These are phyloP conservation scores for Dactylis glomerata DNA, from an alignment of 176 grass and related monocot species.

Conservation along the genomic window DNA sequence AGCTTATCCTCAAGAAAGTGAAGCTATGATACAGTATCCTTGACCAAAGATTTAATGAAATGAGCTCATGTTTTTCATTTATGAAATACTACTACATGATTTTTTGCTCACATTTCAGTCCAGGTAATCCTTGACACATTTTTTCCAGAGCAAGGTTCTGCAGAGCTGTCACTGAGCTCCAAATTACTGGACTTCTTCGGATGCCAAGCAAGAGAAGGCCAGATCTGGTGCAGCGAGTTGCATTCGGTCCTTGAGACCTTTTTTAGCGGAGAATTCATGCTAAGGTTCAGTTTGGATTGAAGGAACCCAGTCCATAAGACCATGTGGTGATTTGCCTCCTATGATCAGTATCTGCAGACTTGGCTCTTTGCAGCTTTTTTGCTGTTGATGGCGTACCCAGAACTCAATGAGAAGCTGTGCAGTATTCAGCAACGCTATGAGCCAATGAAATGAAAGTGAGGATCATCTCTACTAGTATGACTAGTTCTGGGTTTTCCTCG, in stretches of 20 bases:
- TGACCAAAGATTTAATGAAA: background rate
- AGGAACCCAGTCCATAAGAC: background rate
- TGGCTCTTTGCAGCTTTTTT: background rate
- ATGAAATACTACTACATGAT: background rate
- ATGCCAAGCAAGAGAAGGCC: conserved; percentile 93
- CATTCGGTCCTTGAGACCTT: conserved; percentile 59
- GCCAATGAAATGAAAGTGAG: too few relatives aligned
- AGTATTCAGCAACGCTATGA: background rate
- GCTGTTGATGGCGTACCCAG: background rate
- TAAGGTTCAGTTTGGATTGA: background rate
- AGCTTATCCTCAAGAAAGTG: conserved; percentile 29
- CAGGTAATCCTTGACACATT: conserved; percentile 33
- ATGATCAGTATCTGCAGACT: background rate
- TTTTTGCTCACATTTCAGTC: background rate
- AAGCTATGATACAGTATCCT: conserved; percentile 88
- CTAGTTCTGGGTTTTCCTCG: too few relatives aligned
- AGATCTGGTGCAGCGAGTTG: conserved; percentile 83
- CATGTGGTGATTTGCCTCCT: background rate
- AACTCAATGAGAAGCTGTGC: background rate
- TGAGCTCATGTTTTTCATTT: background rate
- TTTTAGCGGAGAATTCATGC: background rate
- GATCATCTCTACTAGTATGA: too few relatives aligned
- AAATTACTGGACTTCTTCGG: conserved; percentile 66
- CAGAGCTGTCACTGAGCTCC: conserved; percentile 76
- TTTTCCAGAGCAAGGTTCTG: conserved; percentile 85